Conservation (phyloP, 2,329 filamentous ascomycete genomes). For the Pseudopyricularia cyperi region DNA sequence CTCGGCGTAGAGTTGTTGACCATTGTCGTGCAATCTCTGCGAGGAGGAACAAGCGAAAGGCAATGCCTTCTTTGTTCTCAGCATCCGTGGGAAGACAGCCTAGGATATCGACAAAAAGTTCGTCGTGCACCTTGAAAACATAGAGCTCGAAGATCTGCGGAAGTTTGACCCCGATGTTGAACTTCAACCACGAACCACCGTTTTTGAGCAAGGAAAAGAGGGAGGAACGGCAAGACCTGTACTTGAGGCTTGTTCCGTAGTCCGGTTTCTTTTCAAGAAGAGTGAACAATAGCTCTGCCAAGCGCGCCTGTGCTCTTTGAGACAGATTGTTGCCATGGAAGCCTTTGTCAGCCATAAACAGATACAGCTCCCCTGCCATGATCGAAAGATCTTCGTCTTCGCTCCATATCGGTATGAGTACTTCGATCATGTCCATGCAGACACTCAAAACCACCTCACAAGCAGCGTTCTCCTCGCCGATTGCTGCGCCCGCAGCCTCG, state of each 20-base stretch:
- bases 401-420: conserved; percentile 51
- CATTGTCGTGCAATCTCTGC: conserved; percentile 68
- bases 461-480: conserved; percentile 48
- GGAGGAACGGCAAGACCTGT: conserved; percentile 52
- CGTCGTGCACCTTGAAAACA: conserved; percentile 70
- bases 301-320: conserved; percentile 48
- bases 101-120: conserved; percentile 75
- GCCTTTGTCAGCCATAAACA: conserved; percentile 57
- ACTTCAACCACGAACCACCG: conserved; percentile 60
- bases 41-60: conserved; percentile 65
- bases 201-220: conserved; percentile 60
- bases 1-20: conserved; percentile 74
- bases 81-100: conserved; percentile 61
- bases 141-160: conserved; percentile 69
- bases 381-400: conserved; percentile 47
- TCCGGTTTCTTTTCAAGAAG: conserved; percentile 54
- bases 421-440: conserved; percentile 55
- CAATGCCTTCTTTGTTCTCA: conserved; percentile 68
- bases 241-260: conserved; percentile 47
- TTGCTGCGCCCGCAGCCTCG: conserved; percentile 35
- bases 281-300: conserved; percentile 56
- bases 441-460: conserved; percentile 61
- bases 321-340: conserved; percentile 60
- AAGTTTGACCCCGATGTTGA: conserved; percentile 56
- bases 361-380: conserved; percentile 63